These are phyloP conservation scores for Aspergillus ibericus DNA, from an alignment of 2,329 filamentous ascomycete species.

Conservation along the genomic window DNA sequence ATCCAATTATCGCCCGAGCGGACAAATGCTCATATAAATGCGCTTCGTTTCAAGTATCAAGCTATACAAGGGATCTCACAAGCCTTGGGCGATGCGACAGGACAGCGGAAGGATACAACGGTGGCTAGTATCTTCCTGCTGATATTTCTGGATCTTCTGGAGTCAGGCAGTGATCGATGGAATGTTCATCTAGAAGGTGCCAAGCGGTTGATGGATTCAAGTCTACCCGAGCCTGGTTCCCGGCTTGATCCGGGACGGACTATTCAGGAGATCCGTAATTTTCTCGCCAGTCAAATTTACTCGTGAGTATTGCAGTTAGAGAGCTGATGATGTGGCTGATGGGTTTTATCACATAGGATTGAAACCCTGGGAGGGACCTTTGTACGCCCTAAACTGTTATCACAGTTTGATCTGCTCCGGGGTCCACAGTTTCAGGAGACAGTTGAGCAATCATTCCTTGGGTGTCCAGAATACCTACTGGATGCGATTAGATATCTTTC, in stretches of 20 bases:
- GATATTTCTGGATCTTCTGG: constrained; percentile 34
- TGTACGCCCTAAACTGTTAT: constrained; percentile 32
- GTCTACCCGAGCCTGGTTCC: constrained; percentile 12
- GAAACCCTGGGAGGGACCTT: constrained; percentile 36
- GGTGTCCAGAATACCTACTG: constrained; percentile 36
- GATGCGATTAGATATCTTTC: constrained; percentile 31
- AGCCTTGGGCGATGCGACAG: constrained; percentile 15
- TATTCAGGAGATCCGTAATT: constrained; percentile 27
- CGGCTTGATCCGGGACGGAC: constrained; percentile 26
- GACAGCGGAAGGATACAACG: constrained; percentile 27
- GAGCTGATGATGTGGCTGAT: background rate
- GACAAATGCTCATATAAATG: constrained; percentile 27
- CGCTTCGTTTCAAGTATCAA: constrained; percentile 35
- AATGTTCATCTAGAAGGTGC: constrained; percentile 35
- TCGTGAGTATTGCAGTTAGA: constrained; percentile 20
- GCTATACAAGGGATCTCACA: constrained; percentile 33
- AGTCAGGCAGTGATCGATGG: constrained; percentile 36
- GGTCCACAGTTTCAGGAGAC: constrained; percentile 24
- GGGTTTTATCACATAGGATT: constrained; percentile 24
- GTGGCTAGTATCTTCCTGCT: constrained; percentile 37
- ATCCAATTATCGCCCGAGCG: constrained; percentile 6
- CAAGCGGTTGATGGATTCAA: constrained; percentile 28
- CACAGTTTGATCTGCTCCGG: constrained; percentile 20
- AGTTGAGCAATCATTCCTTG: constrained; percentile 37
- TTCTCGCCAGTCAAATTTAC: constrained; percentile 34